Evolutionary conservation across 768 basidiomycete genomes (phyloP).

Genomic region (Chlorophyllum brunneum): DNA sequence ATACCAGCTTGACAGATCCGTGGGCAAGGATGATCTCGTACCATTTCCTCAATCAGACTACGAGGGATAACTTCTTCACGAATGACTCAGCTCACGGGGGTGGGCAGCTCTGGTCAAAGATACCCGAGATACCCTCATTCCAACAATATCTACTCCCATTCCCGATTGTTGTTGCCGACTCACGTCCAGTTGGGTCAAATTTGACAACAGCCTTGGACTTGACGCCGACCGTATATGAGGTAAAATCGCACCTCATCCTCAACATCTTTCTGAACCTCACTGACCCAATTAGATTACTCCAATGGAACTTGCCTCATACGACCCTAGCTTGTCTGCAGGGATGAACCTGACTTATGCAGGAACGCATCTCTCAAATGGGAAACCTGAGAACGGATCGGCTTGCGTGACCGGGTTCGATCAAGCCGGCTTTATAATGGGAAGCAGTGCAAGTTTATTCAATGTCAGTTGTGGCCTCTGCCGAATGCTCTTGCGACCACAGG

Average conservation of each 20-base stretch:
- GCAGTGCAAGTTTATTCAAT: constrained; percentile 68
- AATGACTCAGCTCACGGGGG: constrained; percentile 62
- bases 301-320: constrained; percentile 72
- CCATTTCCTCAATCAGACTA: constrained; percentile 71
- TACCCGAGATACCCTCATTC: constrained; percentile 49
- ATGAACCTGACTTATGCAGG: constrained; percentile 61
- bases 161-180: constrained; percentile 62
- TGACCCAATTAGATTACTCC: constrained; percentile 43
- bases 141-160: constrained; percentile 51
- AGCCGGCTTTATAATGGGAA: constrained; percentile 70
- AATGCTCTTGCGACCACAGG: neutral
- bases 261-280: neutral
- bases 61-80: constrained; percentile 53
- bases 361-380: constrained; percentile 56
- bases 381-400: constrained; percentile 45
- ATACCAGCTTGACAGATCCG: constrained; percentile 62
- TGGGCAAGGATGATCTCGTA: constrained; percentile 66
- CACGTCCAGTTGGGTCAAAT: constrained; percentile 43
- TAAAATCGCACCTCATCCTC: constrained; percentile 24
- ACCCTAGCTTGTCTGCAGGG: constrained; percentile 69
- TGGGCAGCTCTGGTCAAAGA: constrained; percentile 65
- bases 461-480: constrained; percentile 31
- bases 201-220: constrained; percentile 34
- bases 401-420: constrained; percentile 79
- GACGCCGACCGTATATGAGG: constrained; percentile 55